phyloP scores from a whole-genome alignment of 768 basidiomycete species.

The Suillus hirtellus region DNA sequence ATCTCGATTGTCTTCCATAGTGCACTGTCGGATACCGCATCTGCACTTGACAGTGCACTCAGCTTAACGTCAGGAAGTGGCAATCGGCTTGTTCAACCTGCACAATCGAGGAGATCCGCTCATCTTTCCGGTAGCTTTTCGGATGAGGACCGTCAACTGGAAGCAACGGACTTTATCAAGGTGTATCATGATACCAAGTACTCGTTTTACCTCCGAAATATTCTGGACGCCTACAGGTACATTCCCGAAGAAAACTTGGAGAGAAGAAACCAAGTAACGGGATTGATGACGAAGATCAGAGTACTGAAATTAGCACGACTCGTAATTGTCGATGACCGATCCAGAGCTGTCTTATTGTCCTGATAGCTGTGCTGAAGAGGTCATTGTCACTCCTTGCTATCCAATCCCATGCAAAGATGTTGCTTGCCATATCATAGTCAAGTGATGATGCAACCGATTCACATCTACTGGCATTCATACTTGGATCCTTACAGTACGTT shows the following conservation, averaged over 20 bases:
- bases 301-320: conserved; percentile 50
- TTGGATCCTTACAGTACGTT: not conserved
- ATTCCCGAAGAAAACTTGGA: conserved; percentile 11
- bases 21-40: conserved; percentile 21
- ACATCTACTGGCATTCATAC: not conserved
- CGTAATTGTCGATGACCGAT: conserved; percentile 47
- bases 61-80: conserved; percentile 24
- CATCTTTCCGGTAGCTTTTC: conserved; percentile 14
- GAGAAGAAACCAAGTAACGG: not conserved
- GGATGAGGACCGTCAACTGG: conserved; percentile 27
- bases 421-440: not conserved
- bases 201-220: conserved; percentile 48
- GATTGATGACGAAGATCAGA: conserved; percentile 38
- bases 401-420: not conserved
- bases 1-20: conserved; percentile 52
- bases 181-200: conserved; percentile 55
- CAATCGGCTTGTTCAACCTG: conserved; percentile 24
- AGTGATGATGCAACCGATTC: not conserved
- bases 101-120: conserved; percentile 17
- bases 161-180: conserved; percentile 52
- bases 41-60: conserved; percentile 17
- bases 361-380: conserved; percentile 19
- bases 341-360: conserved; percentile 44
- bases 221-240: conserved; percentile 54
- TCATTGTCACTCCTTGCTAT: not conserved